Conservation (phyloP, 495 filamentous ascomycete species). For the Pyrenula aspistea region DNA sequence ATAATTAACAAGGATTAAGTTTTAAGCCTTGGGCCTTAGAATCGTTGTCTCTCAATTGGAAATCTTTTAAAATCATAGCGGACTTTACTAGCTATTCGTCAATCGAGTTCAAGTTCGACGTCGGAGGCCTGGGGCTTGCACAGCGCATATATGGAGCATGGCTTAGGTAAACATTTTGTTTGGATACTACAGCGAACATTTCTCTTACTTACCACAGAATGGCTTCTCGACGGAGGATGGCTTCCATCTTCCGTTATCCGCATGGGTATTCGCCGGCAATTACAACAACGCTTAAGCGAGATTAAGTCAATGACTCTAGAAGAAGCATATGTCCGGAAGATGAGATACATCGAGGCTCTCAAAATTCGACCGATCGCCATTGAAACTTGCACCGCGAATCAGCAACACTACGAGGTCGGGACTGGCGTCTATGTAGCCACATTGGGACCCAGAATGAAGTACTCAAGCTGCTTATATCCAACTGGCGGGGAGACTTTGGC, state of each 20-base stretch:
- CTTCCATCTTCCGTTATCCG: conserved; percentile 6
- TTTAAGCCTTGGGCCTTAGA: too few relatives aligned
- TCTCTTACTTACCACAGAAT: background rate
- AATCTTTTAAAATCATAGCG: too few relatives aligned
- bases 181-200: conserved; percentile 33
- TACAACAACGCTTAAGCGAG: conserved; percentile 6
- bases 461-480: conserved; percentile 45
- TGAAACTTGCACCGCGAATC: conserved; percentile 46
- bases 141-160: background rate
- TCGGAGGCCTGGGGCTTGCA: too few relatives aligned
- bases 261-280: conserved; percentile 7
- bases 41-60: too few relatives aligned
- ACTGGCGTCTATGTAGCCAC: conserved; percentile 41
- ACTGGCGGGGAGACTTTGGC: conserved; percentile 41
- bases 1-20: too few relatives aligned
- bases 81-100: too few relatives aligned
- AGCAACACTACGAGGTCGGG: conserved; percentile 57
- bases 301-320: conserved; percentile 25
- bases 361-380: conserved; percentile 47
- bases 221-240: background rate
- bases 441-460: conserved; percentile 56
- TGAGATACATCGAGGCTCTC: conserved; percentile 40
- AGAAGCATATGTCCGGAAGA: conserved; percentile 37
- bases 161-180: background rate
- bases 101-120: too few relatives aligned